Percentiles rank a stretch among this genome's conserved stretches.
These are phyloP conservation scores for Coprinellus micaceus DNA, from an alignment of 768 basidiomycete genomes.

Conservation along the genomic window DNA sequence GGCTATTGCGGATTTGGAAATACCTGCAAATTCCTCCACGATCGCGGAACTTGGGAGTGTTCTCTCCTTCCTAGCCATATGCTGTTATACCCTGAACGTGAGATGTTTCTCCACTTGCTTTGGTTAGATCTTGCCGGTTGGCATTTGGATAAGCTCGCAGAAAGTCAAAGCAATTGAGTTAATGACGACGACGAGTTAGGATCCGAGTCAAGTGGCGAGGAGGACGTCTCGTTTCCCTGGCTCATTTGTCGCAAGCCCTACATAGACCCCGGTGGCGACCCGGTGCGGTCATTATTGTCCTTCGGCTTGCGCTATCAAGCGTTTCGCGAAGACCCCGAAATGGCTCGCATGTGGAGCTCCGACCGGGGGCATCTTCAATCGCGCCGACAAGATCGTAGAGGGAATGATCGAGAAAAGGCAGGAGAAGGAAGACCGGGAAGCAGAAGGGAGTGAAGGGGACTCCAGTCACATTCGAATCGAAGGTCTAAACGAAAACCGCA, in stretches of 20 bases:
- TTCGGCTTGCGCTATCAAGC: conserved; percentile 90
- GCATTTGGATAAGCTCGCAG: conserved; percentile 94
- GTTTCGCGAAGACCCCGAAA: conserved; percentile 91
- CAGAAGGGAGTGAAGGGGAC: conserved; percentile 33
- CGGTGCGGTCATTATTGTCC: conserved; percentile 97
- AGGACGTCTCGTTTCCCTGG: conserved; percentile 97
- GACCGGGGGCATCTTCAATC: conserved; percentile 95
- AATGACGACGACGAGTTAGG: conserved; percentile 54
- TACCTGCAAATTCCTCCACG: conserved; percentile 98
- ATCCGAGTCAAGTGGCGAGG: conserved; percentile 65
- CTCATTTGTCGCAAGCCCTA: conserved; percentile 93
- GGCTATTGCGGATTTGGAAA: conserved; percentile 99
- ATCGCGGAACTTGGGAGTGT: conserved; percentile 86
- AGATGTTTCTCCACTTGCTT: conserved; percentile 8
- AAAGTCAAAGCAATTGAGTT: conserved; percentile 58
- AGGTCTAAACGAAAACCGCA: conserved; percentile 37
- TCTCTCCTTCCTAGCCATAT: conserved; percentile 5
- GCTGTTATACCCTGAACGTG: neutral
- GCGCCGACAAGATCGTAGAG: conserved; percentile 87
- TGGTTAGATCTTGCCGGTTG: conserved; percentile 87
- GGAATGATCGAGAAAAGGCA: conserved; percentile 75
- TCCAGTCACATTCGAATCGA: conserved; percentile 54
- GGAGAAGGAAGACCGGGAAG: conserved; percentile 49
- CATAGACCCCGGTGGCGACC: conserved; percentile 91
- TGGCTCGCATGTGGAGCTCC: conserved; percentile 92